phyloP scores from a whole-genome alignment of 2,329 filamentous ascomycete genomes.

The Xylariaceae sp. region DNA sequence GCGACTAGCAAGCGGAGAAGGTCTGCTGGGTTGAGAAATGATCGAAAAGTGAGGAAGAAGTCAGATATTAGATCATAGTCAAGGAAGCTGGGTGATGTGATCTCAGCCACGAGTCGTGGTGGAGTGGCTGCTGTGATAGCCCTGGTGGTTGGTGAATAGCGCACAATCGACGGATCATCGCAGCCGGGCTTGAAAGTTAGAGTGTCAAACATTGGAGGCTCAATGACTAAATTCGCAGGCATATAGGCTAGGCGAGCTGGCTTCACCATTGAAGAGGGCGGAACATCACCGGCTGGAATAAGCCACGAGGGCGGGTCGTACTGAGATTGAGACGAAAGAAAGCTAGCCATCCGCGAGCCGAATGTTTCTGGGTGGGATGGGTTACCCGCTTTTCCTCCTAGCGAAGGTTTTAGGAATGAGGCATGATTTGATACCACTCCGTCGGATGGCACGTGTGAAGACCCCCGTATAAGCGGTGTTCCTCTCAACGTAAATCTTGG shows the following conservation, averaged over 20 bases:
- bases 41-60: conserved; percentile 92
- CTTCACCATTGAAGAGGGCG: conserved; percentile 39
- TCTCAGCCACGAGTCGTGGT: conserved; percentile 86
- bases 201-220: conserved; percentile 75
- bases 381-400: conserved; percentile 31
- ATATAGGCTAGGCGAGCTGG: conserved; percentile 44
- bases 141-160: conserved; percentile 66
- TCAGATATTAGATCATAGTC: conserved; percentile 97
- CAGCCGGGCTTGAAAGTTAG: conserved; percentile 74
- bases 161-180: conserved; percentile 76
- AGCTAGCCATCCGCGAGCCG: conserved; percentile 37
- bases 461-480: conserved; percentile 72
- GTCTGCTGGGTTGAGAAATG: conserved; percentile 73
- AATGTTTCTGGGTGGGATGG: conserved; percentile 31
- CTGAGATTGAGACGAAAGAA: conserved; percentile 37
- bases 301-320: conserved; percentile 27
- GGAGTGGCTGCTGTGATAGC: conserved; percentile 87
- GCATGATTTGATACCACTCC: conserved; percentile 62
- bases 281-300: conserved; percentile 7
- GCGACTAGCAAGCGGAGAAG: conserved; percentile 81
- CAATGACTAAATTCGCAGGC: conserved; percentile 51
- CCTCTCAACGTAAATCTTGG: conserved; percentile 75
- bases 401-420: conserved; percentile 42
- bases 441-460: conserved; percentile 73
- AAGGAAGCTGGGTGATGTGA: conserved; percentile 91